Conservation (phyloP, 108 stramenopile species). For the Fragilariopsis cylindrus region DNA sequence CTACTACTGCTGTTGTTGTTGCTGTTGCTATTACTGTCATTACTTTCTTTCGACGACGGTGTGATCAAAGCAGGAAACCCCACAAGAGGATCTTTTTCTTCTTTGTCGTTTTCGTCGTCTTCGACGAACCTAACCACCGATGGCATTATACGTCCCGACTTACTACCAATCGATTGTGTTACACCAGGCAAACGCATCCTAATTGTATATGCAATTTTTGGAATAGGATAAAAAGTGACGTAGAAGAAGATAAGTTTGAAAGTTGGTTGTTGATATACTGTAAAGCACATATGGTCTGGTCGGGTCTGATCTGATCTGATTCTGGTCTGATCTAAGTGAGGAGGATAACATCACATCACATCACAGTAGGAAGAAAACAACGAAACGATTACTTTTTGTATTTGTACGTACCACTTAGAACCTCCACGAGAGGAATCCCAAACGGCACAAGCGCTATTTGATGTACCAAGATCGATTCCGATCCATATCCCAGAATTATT, state of each 20-base stretch:
- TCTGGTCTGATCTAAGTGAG: too few relatives aligned
- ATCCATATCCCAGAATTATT: slow-evolving; percentile 56
- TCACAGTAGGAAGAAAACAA: slow-evolving; percentile 41
- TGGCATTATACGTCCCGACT: slow-evolving; percentile 34
- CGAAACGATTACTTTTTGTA: slow-evolving; percentile 47
- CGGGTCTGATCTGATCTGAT: too few relatives aligned
- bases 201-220: background rate
- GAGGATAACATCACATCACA: too few relatives aligned
- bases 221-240: too few relatives aligned
- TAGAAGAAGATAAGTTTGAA: too few relatives aligned
- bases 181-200: slow-evolving; percentile 11
- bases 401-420: slow-evolving; percentile 49
- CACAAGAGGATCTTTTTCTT: slow-evolving; percentile 12
- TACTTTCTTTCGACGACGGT: background rate
- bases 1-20: background rate
- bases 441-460: slow-evolving; percentile 74
- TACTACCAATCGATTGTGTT: slow-evolving; percentile 13
- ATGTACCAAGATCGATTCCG: slow-evolving; percentile 86
- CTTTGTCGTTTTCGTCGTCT: slow-evolving; percentile 3
- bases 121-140: slow-evolving; percentile 36
- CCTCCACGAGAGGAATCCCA: slow-evolving; percentile 72
- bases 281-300: too few relatives aligned
- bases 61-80: slow-evolving; percentile 23
- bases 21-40: background rate
- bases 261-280: too few relatives aligned